These are phyloP conservation scores for Aspergillus uvarum DNA, from an alignment of 2,329 filamentous ascomycete species.

Conservation along the genomic window DNA sequence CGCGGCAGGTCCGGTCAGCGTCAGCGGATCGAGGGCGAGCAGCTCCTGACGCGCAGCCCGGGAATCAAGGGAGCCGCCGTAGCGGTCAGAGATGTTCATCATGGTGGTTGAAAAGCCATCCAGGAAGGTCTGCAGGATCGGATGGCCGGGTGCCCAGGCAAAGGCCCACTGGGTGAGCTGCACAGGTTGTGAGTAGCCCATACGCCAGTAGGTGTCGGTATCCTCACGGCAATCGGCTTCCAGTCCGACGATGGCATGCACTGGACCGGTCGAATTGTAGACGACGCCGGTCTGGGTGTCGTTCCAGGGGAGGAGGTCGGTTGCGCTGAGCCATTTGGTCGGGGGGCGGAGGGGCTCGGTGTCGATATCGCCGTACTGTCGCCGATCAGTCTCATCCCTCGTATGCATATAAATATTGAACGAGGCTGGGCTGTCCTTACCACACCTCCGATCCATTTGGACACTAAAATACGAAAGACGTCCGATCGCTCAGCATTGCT, in stretches of 20 bases:
- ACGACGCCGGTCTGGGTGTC: constrained; percentile 23
- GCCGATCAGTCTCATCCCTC: neutral
- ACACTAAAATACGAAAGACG: constrained; percentile 34
- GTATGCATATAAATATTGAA: neutral
- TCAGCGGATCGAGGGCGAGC: constrained; percentile 27
- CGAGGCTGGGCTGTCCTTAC: constrained; percentile 4
- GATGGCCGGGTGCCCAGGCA: constrained; percentile 28
- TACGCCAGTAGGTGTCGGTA: constrained; percentile 33
- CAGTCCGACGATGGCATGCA: constrained; percentile 31
- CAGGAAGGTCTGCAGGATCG: constrained; percentile 29
- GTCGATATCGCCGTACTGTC: constrained; percentile 35
- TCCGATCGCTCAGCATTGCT: constrained; percentile 32
- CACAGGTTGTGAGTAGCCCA: constrained; percentile 34
- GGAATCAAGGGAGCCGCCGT: neutral
- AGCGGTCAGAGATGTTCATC: neutral
- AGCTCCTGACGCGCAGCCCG: constrained; percentile 17
- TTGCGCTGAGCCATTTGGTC: constrained; percentile 25
- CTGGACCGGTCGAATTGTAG: constrained; percentile 22
- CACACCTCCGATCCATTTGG: constrained; percentile 28
- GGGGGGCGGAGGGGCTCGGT: constrained; percentile 31
- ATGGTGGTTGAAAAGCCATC: constrained; percentile 20
- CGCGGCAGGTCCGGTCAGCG: constrained; percentile 33
- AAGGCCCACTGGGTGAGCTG: constrained; percentile 37
- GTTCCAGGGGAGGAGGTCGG: constrained; percentile 29
- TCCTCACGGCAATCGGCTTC: constrained; percentile 32